A percentile compares a stretch with the other conserved stretches of the same genome.
These are phyloP conservation scores for Cordyceps tenuipes DNA, from an alignment of 2,329 filamentous ascomycete species.

Conservation along the genomic window DNA sequence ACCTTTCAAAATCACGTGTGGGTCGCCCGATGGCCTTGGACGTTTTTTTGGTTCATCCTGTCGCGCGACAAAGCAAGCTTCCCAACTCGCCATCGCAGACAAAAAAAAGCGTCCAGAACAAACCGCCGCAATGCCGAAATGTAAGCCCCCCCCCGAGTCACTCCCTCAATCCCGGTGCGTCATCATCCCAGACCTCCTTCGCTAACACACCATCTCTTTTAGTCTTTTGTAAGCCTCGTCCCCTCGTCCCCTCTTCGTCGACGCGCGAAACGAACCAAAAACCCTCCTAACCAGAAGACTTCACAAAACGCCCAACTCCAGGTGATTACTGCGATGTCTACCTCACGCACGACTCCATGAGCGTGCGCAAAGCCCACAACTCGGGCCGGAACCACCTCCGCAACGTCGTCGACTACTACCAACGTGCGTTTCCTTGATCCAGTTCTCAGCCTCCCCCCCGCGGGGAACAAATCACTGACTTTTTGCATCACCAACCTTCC, in stretches of 20 bases:
- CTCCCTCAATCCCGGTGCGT: not conserved
- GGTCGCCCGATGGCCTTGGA: not conserved
- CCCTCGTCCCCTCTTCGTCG: too few species aligned
- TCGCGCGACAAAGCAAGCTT: conserved; percentile 5
- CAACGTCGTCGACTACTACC: conserved; percentile 98
- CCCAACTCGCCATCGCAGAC: conserved; percentile 5
- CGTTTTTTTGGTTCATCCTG: not conserved
- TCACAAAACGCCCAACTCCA: not conserved
- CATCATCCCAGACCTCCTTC: conserved; percentile 20
- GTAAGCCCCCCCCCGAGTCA: conserved; percentile 50
- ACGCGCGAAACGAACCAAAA: not conserved
- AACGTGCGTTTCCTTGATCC: conserved; percentile 70
- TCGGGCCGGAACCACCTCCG: conserved; percentile 91
- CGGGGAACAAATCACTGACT: not conserved
- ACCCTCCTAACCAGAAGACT: not conserved
- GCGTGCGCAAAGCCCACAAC: conserved; percentile 98
- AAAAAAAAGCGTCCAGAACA: not conserved
- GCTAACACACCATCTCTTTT: conserved; percentile 21
- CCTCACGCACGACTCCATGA: conserved; percentile 99
- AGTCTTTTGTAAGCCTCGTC: conserved; percentile 23
- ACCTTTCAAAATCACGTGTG: conserved; percentile 9
- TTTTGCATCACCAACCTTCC: too few species aligned
- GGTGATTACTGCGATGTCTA: conserved; percentile 99
- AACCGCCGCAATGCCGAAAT: conserved; percentile 68
- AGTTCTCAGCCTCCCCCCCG: too few species aligned